phyloP scores from a whole-genome alignment of 805 yeast species.

The Suhomyces canberraensis region DNA sequence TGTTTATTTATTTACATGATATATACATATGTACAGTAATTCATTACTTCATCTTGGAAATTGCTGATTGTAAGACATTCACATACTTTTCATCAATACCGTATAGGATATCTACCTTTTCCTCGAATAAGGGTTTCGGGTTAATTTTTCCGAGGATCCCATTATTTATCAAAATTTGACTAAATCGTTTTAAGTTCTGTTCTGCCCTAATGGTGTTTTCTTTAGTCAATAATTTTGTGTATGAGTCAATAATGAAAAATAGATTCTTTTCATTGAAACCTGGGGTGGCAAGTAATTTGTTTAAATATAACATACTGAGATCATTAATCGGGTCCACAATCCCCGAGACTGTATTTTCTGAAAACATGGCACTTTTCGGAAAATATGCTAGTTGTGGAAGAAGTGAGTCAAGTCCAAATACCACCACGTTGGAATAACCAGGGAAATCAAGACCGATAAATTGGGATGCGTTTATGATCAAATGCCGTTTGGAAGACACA shows the following conservation, averaged over 20 bases:
- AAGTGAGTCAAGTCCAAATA: constrained; percentile 20
- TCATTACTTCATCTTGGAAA: neutral
- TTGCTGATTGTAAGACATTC: neutral
- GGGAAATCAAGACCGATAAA: constrained; percentile 12
- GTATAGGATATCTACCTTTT: neutral
- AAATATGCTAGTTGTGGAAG: constrained; percentile 19
- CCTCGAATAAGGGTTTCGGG: neutral
- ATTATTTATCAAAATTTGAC: constrained; percentile 17
- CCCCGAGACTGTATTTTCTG: constrained; percentile 9
- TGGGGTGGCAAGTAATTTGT: constrained; percentile 14
- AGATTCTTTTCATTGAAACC: constrained; percentile 22
- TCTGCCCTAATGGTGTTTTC: neutral
- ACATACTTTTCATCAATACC: constrained; percentile 5
- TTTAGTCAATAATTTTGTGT: constrained; percentile 1
- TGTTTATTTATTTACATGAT: constrained; percentile 4
- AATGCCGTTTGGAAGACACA: no score
- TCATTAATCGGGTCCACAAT: constrained; percentile 19
- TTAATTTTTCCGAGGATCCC: constrained; percentile 1
- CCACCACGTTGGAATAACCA: constrained; percentile 11
- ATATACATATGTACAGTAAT: neutral
- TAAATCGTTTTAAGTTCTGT: constrained; percentile 12
- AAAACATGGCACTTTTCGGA: neutral
- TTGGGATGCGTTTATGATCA: constrained; percentile 11
- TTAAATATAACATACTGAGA: constrained; percentile 15
- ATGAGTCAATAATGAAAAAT: constrained; percentile 10